A percentile compares a stretch with the other conserved stretches of the same genome.
These are phyloP conservation scores for Brettanomyces bruxellensis DNA, from an alignment of 805 yeast genomes.

Conservation along the genomic window DNA sequence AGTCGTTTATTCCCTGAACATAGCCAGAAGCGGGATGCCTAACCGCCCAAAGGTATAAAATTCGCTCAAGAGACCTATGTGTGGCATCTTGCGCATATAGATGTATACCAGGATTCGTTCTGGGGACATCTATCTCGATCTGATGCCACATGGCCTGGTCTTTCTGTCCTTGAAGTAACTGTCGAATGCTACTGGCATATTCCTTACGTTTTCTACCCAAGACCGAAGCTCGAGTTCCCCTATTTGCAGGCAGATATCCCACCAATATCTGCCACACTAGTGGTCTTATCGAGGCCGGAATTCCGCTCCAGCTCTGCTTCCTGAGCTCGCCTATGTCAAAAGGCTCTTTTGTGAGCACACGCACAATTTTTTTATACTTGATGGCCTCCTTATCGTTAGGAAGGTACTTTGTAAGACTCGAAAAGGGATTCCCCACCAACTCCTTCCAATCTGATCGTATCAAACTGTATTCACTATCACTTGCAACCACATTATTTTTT, in stretches of 20 bases:
- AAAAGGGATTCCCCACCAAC: slow-evolving; percentile 34
- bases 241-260: slow-evolving; percentile 86
- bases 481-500: slow-evolving; percentile 2
- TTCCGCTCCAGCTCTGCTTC: slow-evolving; percentile 88
- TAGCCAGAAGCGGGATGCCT: slow-evolving; percentile 97
- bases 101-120: slow-evolving; percentile 81
- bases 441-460: slow-evolving; percentile 25
- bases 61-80: slow-evolving; percentile 70
- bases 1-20: slow-evolving; percentile 94
- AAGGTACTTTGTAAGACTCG: slow-evolving; percentile 22
- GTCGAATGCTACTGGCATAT: slow-evolving; percentile 65
- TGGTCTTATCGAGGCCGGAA: slow-evolving; percentile 75
- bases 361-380: slow-evolving; percentile 59
- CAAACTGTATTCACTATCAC: slow-evolving; percentile 14
- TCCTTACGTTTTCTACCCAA: slow-evolving; percentile 77
- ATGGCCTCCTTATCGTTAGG: slow-evolving; percentile 35
- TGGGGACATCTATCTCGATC: slow-evolving; percentile 86
- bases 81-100: slow-evolving; percentile 62
- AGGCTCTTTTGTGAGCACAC: slow-evolving; percentile 41
- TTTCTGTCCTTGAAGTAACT: slow-evolving; percentile 47
- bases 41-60: slow-evolving; percentile 88
- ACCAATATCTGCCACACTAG: slow-evolving; percentile 81
- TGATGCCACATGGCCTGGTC: slow-evolving; percentile 91
- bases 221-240: slow-evolving; percentile 61
- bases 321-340: slow-evolving; percentile 65